phyloP scores from a whole-genome alignment of 805 yeast species.

The Dipodascus albidus region DNA sequence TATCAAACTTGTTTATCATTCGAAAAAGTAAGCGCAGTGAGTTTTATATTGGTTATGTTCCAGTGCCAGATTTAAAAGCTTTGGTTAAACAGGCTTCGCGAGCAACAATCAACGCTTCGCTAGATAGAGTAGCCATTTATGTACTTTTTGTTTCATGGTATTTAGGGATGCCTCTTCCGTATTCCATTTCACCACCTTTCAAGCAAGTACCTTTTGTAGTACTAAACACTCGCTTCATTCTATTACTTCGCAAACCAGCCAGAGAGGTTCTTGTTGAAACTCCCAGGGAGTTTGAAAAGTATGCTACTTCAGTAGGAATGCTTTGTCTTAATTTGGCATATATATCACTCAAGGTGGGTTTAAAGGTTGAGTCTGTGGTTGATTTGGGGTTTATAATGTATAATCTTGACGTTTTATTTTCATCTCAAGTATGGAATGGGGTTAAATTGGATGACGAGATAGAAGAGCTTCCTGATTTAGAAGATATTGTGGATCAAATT shows the following conservation, averaged over 20 bases:
- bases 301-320: constrained; percentile 24
- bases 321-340: constrained; percentile 20
- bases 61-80: neutral
- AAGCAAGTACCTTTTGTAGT: neutral
- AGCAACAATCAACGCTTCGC: neutral
- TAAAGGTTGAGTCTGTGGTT: neutral
- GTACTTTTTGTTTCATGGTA: neutral
- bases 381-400: neutral
- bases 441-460: neutral
- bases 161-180: neutral
- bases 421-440: neutral
- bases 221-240: neutral
- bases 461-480: constrained; percentile 5
- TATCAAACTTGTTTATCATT: neutral
- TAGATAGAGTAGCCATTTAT: neutral
- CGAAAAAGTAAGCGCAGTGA: neutral
- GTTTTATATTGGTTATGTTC: neutral
- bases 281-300: constrained; percentile 21
- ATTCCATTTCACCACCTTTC: neutral
- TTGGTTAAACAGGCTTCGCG: neutral
- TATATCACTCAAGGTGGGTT: constrained; percentile 19
- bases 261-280: constrained; percentile 8
- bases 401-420: neutral
- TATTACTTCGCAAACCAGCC: neutral
- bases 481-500: constrained; percentile 14